phyloP scores from a whole-genome alignment of 140 eudicot species.

The Stevia rebaudiana region DNA sequence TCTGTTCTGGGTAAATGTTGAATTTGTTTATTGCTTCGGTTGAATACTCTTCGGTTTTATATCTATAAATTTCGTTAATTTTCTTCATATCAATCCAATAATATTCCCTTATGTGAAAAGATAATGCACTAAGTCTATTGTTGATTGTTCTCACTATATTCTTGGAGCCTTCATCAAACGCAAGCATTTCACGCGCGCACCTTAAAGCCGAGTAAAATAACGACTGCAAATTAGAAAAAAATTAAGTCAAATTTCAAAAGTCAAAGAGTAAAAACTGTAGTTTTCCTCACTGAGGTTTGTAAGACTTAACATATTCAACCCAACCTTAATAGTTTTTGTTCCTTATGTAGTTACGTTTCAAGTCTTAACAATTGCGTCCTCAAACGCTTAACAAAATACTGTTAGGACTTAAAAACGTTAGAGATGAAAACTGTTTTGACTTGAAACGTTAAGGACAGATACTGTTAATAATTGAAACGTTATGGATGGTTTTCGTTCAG shows the following conservation, averaged over 20 bases:
- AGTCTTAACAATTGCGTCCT: no score
- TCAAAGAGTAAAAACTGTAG: no score
- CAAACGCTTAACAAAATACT: no score
- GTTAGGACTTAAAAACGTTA: no score
- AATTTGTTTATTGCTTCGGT: conserved; percentile 87
- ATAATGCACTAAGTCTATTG: conserved; percentile 86
- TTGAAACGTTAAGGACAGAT: no score
- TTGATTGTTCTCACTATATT: conserved; percentile 65
- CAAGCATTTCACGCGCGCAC: conserved; percentile 90
- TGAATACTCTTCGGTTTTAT: conserved; percentile 94
- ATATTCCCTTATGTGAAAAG: conserved; percentile 89
- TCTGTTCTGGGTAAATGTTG: conserved; percentile 94
- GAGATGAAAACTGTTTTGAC: no score
- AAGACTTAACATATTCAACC: no score
- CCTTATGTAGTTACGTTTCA: no score
- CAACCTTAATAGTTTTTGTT: no score
- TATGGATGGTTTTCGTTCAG: no score
- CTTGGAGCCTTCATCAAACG: conserved; percentile 75
- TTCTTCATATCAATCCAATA: conserved; percentile 88
- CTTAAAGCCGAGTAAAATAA: conserved; percentile 87
- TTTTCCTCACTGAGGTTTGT: no score
- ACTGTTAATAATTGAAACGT: no score
- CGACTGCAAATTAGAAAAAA: conserved; percentile 39
- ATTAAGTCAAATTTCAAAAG: background rate
- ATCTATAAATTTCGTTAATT: conserved; percentile 86